Evolutionary conservation across 805 yeast genomes (phyloP).

Genomic region (Teunomyces lycoperdinae): DNA sequence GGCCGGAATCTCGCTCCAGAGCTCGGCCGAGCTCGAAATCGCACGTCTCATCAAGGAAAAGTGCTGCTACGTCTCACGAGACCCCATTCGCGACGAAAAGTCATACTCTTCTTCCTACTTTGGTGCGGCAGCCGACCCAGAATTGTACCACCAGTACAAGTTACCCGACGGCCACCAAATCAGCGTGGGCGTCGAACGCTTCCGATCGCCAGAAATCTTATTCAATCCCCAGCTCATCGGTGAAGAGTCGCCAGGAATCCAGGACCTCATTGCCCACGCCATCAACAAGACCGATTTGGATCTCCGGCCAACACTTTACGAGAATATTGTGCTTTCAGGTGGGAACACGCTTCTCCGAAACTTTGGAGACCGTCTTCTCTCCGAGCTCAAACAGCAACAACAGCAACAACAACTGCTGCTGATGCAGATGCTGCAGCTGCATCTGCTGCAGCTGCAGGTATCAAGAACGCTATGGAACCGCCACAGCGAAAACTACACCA

Average conservation of each 20-base stretch:
- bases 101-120: constrained; percentile 27
- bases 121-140: constrained; percentile 15
- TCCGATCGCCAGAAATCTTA: constrained; percentile 75
- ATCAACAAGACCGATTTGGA: constrained; percentile 76
- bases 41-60: constrained; percentile 77
- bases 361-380: constrained; percentile 75
- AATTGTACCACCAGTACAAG: constrained; percentile 42
- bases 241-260: constrained; percentile 67
- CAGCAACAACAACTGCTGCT: constrained; percentile 11
- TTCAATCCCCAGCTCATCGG: constrained; percentile 80
- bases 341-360: constrained; percentile 77
- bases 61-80: constrained; percentile 61
- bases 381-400: constrained; percentile 49
- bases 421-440: too few relatives aligned
- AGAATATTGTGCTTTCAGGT: constrained; percentile 75
- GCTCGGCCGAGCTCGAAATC: constrained; percentile 80
- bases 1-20: constrained; percentile 58
- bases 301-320: constrained; percentile 63
- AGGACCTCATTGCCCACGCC: constrained; percentile 61
- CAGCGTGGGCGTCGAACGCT: constrained; percentile 63
- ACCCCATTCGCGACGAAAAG: constrained; percentile 56
- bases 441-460: too few relatives aligned
- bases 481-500: constrained; percentile 28
- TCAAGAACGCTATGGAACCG: constrained; percentile 17
- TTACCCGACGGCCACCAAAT: constrained; percentile 84